Percentiles rank a stretch among this genome's conserved stretches.
Evolutionary conservation across 768 basidiomycete genomes (phyloP).

Genomic region (Mycena leptocephala): DNA sequence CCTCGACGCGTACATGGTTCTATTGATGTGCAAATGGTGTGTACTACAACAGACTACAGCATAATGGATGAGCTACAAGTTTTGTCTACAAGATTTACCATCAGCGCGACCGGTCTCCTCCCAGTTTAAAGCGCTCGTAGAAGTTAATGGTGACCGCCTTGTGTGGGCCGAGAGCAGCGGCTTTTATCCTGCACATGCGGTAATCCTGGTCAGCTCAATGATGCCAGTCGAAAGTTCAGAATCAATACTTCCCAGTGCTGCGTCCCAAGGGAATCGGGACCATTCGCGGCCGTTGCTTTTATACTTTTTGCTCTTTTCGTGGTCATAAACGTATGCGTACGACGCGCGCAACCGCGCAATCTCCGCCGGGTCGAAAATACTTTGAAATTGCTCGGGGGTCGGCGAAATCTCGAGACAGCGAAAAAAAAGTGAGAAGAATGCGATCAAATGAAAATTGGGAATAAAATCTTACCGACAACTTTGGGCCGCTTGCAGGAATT

Average conservation of each 20-base stretch:
- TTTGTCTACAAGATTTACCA: too few relatives aligned
- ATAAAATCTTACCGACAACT: too few relatives aligned
- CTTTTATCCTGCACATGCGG: constrained; percentile 64
- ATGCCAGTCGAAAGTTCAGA: not conserved
- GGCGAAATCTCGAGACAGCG: constrained; percentile 63
- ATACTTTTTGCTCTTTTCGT: constrained; percentile 15
- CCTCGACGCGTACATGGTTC: too few relatives aligned
- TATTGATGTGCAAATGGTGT: too few relatives aligned
- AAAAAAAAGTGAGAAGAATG: too few relatives aligned
- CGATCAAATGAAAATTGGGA: too few relatives aligned
- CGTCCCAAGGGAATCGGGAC: constrained; percentile 66
- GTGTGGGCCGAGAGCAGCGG: constrained; percentile 53
- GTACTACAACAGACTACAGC: too few relatives aligned
- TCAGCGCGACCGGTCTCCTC: constrained; percentile 15
- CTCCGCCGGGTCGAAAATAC: constrained; percentile 47
- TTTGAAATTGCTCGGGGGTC: constrained; percentile 37
- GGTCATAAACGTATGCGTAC: constrained; percentile 63
- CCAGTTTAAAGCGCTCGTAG: constrained; percentile 57
- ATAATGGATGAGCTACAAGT: too few relatives aligned
- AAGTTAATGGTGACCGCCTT: constrained; percentile 60
- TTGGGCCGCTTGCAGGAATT: too few relatives aligned
- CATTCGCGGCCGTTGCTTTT: constrained; percentile 33
- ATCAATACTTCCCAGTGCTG: constrained; percentile 57
- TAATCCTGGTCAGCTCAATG: not conserved
- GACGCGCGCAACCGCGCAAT: constrained; percentile 63